A percentile compares a stretch with the other conserved stretches of the same genome.
Conservation (phyloP, 1,139 yeast genomes). For the Casaregolazyma suthepensis region DNA sequence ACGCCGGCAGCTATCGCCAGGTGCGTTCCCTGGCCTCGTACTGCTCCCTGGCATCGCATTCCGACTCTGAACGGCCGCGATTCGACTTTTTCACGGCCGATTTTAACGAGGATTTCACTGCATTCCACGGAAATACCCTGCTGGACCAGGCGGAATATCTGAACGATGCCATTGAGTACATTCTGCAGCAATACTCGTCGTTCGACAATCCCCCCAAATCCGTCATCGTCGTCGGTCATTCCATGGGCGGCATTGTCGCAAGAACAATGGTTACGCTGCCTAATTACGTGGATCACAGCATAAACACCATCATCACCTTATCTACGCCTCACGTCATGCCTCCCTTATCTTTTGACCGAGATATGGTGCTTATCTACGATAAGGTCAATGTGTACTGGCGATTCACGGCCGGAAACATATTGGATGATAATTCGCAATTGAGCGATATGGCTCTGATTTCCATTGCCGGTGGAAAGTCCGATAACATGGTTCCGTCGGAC, state of each 20-base stretch:
- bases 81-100: constrained; percentile 71
- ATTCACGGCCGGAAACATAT: constrained; percentile 41
- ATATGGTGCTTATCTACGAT: constrained; percentile 65
- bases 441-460: constrained; percentile 43
- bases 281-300: constrained; percentile 62
- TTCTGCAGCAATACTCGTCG: constrained; percentile 54
- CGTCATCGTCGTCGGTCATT: constrained; percentile 81
- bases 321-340: constrained; percentile 93
- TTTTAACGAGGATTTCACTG: constrained; percentile 93
- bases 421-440: constrained; percentile 26
- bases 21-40: constrained; percentile 83
- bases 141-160: constrained; percentile 91
- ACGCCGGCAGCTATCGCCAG: constrained; percentile 91
- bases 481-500: constrained; percentile 85
- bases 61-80: constrained; percentile 9
- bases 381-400: constrained; percentile 80
- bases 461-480: constrained; percentile 86
- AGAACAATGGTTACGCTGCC: constrained; percentile 74
- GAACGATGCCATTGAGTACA: constrained; percentile 79
- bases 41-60: constrained; percentile 53
- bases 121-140: constrained; percentile 92
- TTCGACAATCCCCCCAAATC: constrained; percentile 47
- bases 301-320: constrained; percentile 78
- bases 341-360: constrained; percentile 95
- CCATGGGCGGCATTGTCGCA: constrained; percentile 96